A percentile compares a stretch with the other conserved stretches of the same genome.
Conservation (phyloP, 2,329 filamentous ascomycete species). For the Epichloe gansuensis region DNA sequence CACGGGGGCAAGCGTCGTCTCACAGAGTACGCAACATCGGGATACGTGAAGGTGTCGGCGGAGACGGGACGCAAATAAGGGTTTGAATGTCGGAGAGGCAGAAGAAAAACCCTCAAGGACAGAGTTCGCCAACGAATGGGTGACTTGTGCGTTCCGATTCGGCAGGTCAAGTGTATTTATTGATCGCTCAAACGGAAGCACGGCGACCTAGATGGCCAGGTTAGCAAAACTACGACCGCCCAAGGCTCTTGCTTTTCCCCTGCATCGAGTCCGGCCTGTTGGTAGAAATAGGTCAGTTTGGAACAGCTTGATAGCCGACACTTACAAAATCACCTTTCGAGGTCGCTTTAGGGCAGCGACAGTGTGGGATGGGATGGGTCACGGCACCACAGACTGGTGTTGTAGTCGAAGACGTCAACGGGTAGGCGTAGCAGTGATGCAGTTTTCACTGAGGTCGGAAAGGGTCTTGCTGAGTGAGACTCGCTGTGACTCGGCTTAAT, state of each 20-base stretch:
- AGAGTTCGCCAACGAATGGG: neutral
- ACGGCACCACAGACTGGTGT: neutral
- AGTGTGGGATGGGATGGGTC: neutral
- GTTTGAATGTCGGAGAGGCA: neutral
- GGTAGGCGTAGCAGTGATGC: slow-evolving; percentile 1
- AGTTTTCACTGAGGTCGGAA: slow-evolving; percentile 2
- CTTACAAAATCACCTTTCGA: neutral
- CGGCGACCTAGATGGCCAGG: slow-evolving; percentile 3
- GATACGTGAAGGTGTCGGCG: neutral
- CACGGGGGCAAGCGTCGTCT: slow-evolving; percentile 8
- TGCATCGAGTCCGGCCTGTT: neutral
- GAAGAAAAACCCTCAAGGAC: neutral
- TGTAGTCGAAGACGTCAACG: neutral
- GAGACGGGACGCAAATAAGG: neutral
- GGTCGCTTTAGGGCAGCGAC: neutral
- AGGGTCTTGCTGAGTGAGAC: neutral
- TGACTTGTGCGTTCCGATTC: neutral
- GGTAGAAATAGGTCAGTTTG: neutral
- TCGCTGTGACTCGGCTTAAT: neutral
- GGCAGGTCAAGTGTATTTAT: neutral
- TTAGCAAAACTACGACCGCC: slow-evolving; percentile 4
- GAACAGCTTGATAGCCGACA: neutral
- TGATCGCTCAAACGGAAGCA: neutral
- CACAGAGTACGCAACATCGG: slow-evolving; percentile 5
- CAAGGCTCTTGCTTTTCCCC: neutral